Evolutionary conservation across 2,329 filamentous ascomycete species (phyloP).

Genomic region (Trichoderma sp.): DNA sequence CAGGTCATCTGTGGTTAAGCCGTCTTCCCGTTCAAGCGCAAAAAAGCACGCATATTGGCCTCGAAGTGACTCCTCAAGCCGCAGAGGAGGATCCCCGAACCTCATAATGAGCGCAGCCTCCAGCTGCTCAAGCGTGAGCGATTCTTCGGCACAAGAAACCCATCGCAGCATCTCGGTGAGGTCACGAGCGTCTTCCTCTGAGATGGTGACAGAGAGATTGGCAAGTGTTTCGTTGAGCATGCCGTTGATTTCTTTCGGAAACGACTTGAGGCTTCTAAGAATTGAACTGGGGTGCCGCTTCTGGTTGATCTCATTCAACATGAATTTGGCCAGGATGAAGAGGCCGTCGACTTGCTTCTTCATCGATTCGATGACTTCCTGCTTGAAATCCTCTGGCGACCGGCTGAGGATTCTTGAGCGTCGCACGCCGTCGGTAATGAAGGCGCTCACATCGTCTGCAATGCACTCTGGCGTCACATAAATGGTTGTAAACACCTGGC

Average conservation of each 20-base stretch:
- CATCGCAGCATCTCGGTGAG: conserved; percentile 51
- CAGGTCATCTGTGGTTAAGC: conserved; percentile 45
- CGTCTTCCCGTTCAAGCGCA: conserved; percentile 47
- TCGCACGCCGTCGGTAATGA: conserved; percentile 45
- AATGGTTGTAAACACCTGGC: conserved; percentile 42
- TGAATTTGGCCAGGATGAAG: conserved; percentile 53
- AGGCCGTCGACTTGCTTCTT: conserved; percentile 48
- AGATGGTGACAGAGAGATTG: conserved; percentile 44
- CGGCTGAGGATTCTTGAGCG: conserved; percentile 43
- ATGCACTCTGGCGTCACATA: conserved; percentile 48
- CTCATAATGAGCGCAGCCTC: conserved; percentile 47
- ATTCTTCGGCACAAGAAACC: conserved; percentile 48
- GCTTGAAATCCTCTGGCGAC: conserved; percentile 37
- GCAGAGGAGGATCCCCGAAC: conserved; percentile 45
- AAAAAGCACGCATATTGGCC: conserved; percentile 52
- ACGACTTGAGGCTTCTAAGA: conserved; percentile 46
- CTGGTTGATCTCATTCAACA: conserved; percentile 51
- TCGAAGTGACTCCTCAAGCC: conserved; percentile 46
- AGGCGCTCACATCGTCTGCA: conserved; percentile 44
- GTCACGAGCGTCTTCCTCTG: conserved; percentile 43
- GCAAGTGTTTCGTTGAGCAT: conserved; percentile 46
- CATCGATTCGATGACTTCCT: conserved; percentile 44
- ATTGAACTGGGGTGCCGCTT: conserved; percentile 49
- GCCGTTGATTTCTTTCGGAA: conserved; percentile 48
- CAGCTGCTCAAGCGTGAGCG: conserved; percentile 47